A percentile compares a stretch with the other conserved stretches of the same genome.
Evolutionary conservation across 768 basidiomycete species (phyloP).

Genomic region (Leccinellum rugosiceps): DNA sequence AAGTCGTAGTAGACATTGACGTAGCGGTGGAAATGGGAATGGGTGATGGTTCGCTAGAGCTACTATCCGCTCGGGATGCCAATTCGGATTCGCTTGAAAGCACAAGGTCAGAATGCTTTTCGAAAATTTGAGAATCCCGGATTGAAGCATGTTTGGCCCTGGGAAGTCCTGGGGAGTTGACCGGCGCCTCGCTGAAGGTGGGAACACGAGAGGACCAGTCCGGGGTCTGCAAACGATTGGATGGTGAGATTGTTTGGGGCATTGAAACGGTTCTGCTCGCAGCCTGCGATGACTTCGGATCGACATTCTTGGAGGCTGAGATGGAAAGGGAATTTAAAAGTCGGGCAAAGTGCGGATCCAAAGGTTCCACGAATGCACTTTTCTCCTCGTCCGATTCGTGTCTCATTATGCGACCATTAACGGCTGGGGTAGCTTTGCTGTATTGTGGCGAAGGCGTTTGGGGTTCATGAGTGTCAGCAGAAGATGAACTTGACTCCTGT

Average conservation of each 20-base stretch:
- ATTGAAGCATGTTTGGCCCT: conserved; percentile 2
- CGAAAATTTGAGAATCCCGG: conserved; percentile 3
- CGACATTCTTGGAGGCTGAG: conserved; percentile 42
- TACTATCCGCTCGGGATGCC: neutral
- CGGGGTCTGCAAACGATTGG: conserved; percentile 19
- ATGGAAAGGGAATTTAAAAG: conserved; percentile 60
- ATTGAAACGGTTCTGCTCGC: conserved; percentile 6
- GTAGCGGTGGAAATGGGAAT: conserved; percentile 1
- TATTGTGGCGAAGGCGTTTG: conserved; percentile 64
- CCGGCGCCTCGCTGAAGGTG: conserved; percentile 12
- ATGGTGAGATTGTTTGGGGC: conserved; percentile 9
- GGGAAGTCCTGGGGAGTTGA: conserved; percentile 6
- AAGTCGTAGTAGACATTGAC: conserved; percentile 11
- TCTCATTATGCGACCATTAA: conserved; percentile 16
- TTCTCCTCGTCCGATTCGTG: conserved; percentile 35
- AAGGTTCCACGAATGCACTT: conserved; percentile 26
- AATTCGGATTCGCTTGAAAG: neutral
- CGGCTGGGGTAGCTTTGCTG: conserved; percentile 36
- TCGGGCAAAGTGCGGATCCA: conserved; percentile 72
- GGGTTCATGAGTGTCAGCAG: conserved; percentile 56
- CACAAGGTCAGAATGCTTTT: conserved; percentile 1
- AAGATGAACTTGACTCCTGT: conserved; percentile 69
- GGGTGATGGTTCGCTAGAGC: conserved; percentile 10
- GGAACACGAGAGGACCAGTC: conserved; percentile 35
- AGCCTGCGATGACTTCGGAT: conserved; percentile 8